Evolutionary conservation across 2,329 filamentous ascomycete species (phyloP), one percentile per base, ranked within the genome.

Genomic region (Ceratocystis diversiconidia): DNA sequence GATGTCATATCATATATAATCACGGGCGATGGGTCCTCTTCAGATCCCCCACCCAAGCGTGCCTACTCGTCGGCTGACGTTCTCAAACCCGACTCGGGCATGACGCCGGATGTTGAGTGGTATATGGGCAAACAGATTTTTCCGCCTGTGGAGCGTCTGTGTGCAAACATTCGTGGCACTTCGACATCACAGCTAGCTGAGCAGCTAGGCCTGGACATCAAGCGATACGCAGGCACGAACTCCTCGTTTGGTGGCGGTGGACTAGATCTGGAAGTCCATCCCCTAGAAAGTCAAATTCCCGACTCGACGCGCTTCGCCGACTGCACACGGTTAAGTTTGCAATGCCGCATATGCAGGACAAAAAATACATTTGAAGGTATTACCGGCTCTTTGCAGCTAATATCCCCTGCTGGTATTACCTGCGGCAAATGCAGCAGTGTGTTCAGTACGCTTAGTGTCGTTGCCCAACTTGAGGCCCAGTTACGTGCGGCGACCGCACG

Each of bases 61-160:
- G 92, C 94, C 2, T 92, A 90, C 74, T 86, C 88, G 4, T 87
- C 90, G 1, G 87, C 91, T 66, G 94, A 99, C 73, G 85, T 95
- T 19, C 78, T 89, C 67, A 95, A 94, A 72, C 73, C 84, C 17
- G 88, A 89, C 70, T 85, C 87, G 0, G 86, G 79, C 0, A 81
- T 99, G 5, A 82, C 87, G 66, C 90, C 92, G 1, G 94, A 99
- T 72, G 83, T 96, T n/a, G 94, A 99, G 73, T 97, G 92, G 83
- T 99, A 99, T 75, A 84, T 99, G 48, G 88, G 90, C 78, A 99
- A 99, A 79, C 94, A 99, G 75, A 96, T 99, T 67, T 90, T 99
- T 76, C 94, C 94, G 10, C 94, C 94, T 0, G 94, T 99, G 30
- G 94, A 99, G 77, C 90, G 94, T 81, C 85, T 99, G 25, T 99